A percentile compares a stretch with the other conserved stretches of the same genome.
phyloP scores from a whole-genome alignment of 2,329 filamentous ascomycete genomes.

The Cucurbitaria berberidis region DNA sequence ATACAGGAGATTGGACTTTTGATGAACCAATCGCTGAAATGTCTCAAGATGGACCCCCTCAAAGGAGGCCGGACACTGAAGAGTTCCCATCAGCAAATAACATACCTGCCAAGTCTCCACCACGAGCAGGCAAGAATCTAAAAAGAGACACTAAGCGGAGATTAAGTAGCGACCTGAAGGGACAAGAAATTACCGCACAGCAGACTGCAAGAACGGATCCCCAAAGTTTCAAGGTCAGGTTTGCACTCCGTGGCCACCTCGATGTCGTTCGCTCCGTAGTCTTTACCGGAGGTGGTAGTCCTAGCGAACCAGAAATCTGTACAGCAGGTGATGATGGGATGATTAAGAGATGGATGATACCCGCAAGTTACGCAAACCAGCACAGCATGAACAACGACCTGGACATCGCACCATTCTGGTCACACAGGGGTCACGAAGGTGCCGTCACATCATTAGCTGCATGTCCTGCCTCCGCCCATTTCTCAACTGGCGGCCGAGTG shows the following conservation, averaged over 20 bases:
- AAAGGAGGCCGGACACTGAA: slow-evolving; percentile 81
- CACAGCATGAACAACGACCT: slow-evolving; percentile 74
- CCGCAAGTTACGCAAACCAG: slow-evolving; percentile 73
- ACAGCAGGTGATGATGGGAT: slow-evolving; percentile 94
- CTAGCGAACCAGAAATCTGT: slow-evolving; percentile 94
- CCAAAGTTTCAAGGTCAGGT: slow-evolving; percentile 87
- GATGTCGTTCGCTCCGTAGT: slow-evolving; percentile 94
- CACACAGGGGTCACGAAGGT: slow-evolving; percentile 91
- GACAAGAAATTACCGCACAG: slow-evolving; percentile 52
- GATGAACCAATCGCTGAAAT: slow-evolving; percentile 74
- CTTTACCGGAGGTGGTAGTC: slow-evolving; percentile 94
- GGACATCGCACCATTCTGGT: slow-evolving; percentile 92
- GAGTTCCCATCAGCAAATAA: slow-evolving; percentile 82
- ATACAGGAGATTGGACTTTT: slow-evolving; percentile 88
- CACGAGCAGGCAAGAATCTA: slow-evolving; percentile 67
- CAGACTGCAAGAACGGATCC: slow-evolving; percentile 65
- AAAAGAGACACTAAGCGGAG: slow-evolving; percentile 70
- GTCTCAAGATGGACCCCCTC: slow-evolving; percentile 58
- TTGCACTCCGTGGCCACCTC: slow-evolving; percentile 88
- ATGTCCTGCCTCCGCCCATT: slow-evolving; percentile 85
- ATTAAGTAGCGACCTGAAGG: slow-evolving; percentile 68
- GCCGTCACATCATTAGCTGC: slow-evolving; percentile 85
- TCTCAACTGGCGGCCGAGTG: slow-evolving; percentile 85
- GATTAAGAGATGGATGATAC: slow-evolving; percentile 96
- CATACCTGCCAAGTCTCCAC: slow-evolving; percentile 80